Base-by-base conservation (phyloP, 2,329 filamentous ascomycete genomes). In the Diaporthe longicolla region DNA sequence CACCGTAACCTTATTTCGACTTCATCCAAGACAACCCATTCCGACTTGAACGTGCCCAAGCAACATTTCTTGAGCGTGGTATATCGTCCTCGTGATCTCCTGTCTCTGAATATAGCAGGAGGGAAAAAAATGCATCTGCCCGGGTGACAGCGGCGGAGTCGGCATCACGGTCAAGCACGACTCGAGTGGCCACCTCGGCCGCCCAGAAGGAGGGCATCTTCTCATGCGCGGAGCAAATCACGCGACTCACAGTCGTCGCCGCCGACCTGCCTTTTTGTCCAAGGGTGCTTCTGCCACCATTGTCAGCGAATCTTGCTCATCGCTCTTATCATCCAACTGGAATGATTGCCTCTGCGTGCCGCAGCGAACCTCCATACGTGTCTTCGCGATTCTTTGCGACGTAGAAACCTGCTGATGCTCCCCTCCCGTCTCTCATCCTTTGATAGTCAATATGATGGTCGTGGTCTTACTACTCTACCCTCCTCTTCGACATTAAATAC, bases 1-100 rank as follows among this genome's bases (percentile, higher is more conserved):
- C 55, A 48, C 26, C 43, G 26, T 29, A 71, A 71, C 55, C 69
- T 71, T 71, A 61, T 21, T 71, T 61, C 43, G 48, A 71, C 69
- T 50, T 71, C 69, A 61, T 52, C n/a, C 43, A 17, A 43, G 48
- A 54, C 19, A 32, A 8, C 15, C n/a, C 13, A 26, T 32, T 32
- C 10, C 24, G n/a, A 32, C 17, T 32, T 17, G 6, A 37, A 37
- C 10, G 9, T 15, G 35, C 13, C 19, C 11, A 52, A 43, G 32
- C 43, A 19, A 1, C 55, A 26, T 10, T 21, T 29, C 55, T 21
- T 13, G 55, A 26, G 9, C 43, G 15, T 19, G 4, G n/a, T 29
- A 13, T 29, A 1, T 32, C 54, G 26, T 24, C 55, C 21, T 9
- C 2, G 35, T 9, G 19, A 1, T 40, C 37, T 2, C 29, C 15